These are phyloP conservation scores for Wickerhamomyces sp. DNA, from an alignment of 1,139 yeast genomes.

Conservation along the genomic window DNA sequence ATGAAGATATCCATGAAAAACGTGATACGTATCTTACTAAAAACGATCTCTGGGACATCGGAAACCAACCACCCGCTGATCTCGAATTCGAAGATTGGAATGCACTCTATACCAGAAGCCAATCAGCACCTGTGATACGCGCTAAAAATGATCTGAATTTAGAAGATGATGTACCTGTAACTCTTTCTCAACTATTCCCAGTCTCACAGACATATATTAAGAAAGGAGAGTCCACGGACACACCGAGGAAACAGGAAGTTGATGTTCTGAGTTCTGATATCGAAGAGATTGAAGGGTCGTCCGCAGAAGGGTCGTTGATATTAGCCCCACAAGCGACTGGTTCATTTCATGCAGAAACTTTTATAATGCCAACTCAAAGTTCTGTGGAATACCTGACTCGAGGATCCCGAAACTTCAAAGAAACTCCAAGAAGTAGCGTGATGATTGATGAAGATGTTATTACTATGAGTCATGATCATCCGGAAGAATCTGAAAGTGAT, in stretches of 20 bases:
- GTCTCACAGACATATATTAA: neutral
- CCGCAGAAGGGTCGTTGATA: conserved; percentile 1
- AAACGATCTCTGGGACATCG: conserved; percentile 1
- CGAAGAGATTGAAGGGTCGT: conserved; percentile 3
- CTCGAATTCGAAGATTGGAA: conserved; percentile 2
- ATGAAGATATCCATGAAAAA: neutral
- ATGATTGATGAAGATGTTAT: too few relatives aligned
- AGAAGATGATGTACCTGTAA: conserved; percentile 3
- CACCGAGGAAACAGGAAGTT: too few relatives aligned
- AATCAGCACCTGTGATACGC: neutral
- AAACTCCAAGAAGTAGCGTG: too few relatives aligned
- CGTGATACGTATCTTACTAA: too few relatives aligned
- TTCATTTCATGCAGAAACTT: too few relatives aligned
- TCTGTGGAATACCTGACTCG: too few relatives aligned
- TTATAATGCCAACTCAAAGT: too few relatives aligned
- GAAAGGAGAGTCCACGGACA: too few relatives aligned
- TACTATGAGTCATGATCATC: too few relatives aligned
- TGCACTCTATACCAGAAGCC: neutral
- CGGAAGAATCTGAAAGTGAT: too few relatives aligned
- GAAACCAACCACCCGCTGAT: neutral
- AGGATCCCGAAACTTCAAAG: too few relatives aligned
- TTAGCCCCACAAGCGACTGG: too few relatives aligned
- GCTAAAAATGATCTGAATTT: neutral
- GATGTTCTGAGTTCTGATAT: neutral
- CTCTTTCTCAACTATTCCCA: conserved; percentile 6